phyloP scores from a whole-genome alignment of 1,284 basidiomycete species.

The Ustilago nuda region DNA sequence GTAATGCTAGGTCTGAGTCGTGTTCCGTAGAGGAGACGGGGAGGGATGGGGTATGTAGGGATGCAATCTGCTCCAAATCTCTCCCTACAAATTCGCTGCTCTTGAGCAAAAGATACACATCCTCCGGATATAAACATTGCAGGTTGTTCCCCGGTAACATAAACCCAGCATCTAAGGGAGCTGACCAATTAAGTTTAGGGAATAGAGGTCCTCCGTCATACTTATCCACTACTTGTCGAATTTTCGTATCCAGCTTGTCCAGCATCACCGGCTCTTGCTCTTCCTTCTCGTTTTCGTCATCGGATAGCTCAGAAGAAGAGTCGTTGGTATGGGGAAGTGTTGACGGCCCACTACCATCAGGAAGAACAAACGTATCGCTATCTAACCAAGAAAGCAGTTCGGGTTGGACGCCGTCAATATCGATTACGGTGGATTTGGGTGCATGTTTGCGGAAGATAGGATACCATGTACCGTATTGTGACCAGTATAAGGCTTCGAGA shows the following conservation, averaged over 20 bases:
- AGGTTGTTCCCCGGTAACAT: slow-evolving; percentile 87
- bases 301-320: slow-evolving; percentile 3
- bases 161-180: slow-evolving; percentile 82
- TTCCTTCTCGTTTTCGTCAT: slow-evolving; percentile 71
- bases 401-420: slow-evolving; percentile 74
- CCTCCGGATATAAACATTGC: slow-evolving; percentile 85
- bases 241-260: slow-evolving; percentile 77
- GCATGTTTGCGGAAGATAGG: slow-evolving; percentile 78
- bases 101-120: slow-evolving; percentile 92
- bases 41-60: slow-evolving; percentile 13
- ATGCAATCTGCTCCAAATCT: slow-evolving; percentile 75
- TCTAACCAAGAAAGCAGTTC: slow-evolving; percentile 81
- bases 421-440: slow-evolving; percentile 83
- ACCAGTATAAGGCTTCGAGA: slow-evolving; percentile 72
- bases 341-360: slow-evolving; percentile 79
- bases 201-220: slow-evolving; percentile 83
- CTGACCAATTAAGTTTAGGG: slow-evolving; percentile 76
- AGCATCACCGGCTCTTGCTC: slow-evolving; percentile 39
- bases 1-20: neutral
- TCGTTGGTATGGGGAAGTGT: neutral
- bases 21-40: neutral
- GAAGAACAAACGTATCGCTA: slow-evolving; percentile 82
- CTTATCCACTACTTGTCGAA: slow-evolving; percentile 77
- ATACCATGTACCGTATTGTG: slow-evolving; percentile 89
- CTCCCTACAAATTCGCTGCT: slow-evolving; percentile 89